A percentile compares a stretch with the other conserved stretches of the same genome.
Evolutionary conservation across 129 eudicot genomes (phyloP).

Genomic region (Flaveria robusta): DNA sequence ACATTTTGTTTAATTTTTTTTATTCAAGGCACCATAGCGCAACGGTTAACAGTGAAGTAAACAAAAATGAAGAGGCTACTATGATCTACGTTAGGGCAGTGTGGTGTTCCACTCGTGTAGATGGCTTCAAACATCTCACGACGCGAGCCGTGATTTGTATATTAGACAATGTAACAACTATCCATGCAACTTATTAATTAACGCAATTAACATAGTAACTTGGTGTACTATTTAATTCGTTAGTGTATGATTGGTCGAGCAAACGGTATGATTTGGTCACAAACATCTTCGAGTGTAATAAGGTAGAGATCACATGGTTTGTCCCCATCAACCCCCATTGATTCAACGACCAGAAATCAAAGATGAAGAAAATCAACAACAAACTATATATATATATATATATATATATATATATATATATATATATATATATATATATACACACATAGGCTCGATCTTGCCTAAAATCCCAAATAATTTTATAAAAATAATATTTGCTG

Average conservation of each 20-base stretch:
- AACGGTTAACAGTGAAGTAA: too few species aligned
- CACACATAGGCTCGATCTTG: conserved; percentile 23
- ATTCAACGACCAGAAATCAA: conserved; percentile 43
- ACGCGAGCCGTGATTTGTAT: too few species aligned
- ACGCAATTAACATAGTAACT: neutral
- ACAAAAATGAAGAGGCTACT: too few species aligned
- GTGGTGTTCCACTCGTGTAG: too few species aligned
- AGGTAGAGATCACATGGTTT: conserved; percentile 43
- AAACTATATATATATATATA: too few species aligned
- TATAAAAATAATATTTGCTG: conserved; percentile 35
- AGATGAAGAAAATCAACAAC: conserved; percentile 23
- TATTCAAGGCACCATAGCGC: too few species aligned
- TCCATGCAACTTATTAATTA: neutral
- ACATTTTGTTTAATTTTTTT: too few species aligned
- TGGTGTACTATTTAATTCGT: neutral
- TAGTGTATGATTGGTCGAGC: neutral
- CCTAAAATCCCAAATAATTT: conserved; percentile 32
- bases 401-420: too few species aligned
- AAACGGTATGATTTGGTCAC: conserved; percentile 15
- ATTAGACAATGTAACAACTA: neutral
- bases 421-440: too few species aligned
- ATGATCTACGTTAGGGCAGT: too few species aligned
- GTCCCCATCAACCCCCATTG: conserved; percentile 29
- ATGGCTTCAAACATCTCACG: too few species aligned
- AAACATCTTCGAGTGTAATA: conserved; percentile 8